Base-by-base conservation (phyloP, 192 early-diverging fungal species). In the Glomus cerebriforme region DNA sequence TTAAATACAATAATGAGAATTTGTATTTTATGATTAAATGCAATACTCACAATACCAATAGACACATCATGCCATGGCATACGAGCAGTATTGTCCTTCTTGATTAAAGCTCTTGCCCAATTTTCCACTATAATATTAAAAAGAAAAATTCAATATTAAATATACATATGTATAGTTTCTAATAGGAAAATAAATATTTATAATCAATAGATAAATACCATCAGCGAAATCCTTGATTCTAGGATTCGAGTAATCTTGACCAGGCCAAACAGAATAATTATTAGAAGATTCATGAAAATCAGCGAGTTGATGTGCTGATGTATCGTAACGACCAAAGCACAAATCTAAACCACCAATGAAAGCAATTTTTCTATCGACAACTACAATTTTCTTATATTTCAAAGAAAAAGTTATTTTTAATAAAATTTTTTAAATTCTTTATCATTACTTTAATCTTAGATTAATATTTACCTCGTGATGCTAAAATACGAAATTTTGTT, bases 41-140 rank as follows among this genome's bases (percentile, higher is more conserved):
- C 63, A 15, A 27, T 39, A 74, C 80, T 79, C 69, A 86, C 89
- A 80, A 97, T 88, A 29, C 89, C 93, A 79, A 95, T 86, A 27
- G 88, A 88, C 34, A 95, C 89, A 75, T 97, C 95, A 79, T 97
- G 95, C 95, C 95, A 97, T 12, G 95, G 95, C 95, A 96, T 95
- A 60, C 95, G 89, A 60, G 91, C 78, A 2, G 85, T 80, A 2
- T 82, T 72, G 8, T 82, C 81, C 60, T 84, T 85, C 47, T 88
- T 84, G 15, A 88, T 83, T 27, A 90, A 27, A 24, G 83, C 78
- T 62, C 68, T 79, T 58, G 86, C 80, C 83, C 88, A 90, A 1
- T 86, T 77, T 60, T 88, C 79, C 60, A 90, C 89, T 89, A 70
- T 15, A 26, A 29, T 31, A 47, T 37, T 24, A 49, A 71, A 72